Percentiles rank a stretch among this genome's conserved stretches.
phyloP scores from a whole-genome alignment of 345 rosid species.

The Populus pruinosa region DNA sequence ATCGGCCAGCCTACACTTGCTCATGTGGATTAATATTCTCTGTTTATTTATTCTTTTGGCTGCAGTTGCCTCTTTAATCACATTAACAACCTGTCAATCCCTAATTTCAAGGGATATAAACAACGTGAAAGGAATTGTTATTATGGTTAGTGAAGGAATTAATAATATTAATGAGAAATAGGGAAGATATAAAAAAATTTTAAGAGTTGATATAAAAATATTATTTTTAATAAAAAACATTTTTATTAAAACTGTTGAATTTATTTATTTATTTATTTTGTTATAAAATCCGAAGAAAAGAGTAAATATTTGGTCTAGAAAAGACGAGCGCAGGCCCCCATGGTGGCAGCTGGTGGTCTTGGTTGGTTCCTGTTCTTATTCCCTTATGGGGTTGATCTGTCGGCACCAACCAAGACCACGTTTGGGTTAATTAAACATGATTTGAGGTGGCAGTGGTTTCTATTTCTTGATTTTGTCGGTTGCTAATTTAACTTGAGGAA shows the following conservation, averaged over 20 bases:
- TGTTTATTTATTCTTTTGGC: background rate
- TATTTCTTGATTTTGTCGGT: background rate
- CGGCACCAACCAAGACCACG: background rate
- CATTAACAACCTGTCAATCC: background rate
- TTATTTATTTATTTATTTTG: no score
- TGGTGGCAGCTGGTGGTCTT: background rate
- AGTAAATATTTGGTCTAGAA: background rate
- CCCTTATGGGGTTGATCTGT: no score
- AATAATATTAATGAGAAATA: background rate
- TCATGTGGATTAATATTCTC: background rate
- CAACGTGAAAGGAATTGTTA: background rate
- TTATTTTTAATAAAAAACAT: no score
- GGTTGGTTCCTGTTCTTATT: background rate
- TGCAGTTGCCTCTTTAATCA: no score
- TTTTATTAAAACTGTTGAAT: background rate
- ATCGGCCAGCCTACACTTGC: slow-evolving; percentile 12
- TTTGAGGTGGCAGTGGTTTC: background rate
- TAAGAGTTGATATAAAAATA: no score
- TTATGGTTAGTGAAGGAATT: background rate
- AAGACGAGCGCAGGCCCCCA: background rate
- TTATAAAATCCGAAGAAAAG: background rate
- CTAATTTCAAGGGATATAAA: background rate
- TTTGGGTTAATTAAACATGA: background rate
- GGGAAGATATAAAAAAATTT: background rate
- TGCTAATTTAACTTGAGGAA: background rate